Evolutionary conservation across 352 stramenopile genomes (phyloP).

Genomic region (Globisporangium cystogenes): DNA sequence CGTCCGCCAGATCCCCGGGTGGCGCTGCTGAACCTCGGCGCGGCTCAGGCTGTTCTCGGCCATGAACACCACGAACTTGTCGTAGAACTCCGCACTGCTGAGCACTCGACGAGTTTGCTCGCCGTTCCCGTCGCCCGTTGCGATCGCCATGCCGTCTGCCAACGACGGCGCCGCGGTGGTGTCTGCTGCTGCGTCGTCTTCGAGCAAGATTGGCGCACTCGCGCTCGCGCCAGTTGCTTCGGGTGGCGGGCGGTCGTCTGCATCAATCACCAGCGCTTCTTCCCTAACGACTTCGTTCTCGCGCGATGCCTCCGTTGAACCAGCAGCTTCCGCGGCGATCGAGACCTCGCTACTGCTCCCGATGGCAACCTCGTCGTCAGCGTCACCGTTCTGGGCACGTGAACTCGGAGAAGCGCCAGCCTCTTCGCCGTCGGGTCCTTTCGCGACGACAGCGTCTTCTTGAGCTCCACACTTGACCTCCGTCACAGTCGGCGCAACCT

Average conservation of each 20-base stretch:
- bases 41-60: conserved; percentile 21
- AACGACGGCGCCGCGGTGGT: neutral
- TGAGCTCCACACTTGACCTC: neutral
- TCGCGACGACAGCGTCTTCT: neutral
- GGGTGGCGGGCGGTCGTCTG: neutral
- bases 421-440: neutral
- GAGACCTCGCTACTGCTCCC: neutral
- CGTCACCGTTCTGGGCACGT: neutral
- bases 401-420: neutral
- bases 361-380: neutral
- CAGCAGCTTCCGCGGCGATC: too few species aligned
- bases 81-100: conserved; percentile 6
- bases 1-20: conserved; percentile 36
- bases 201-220: neutral
- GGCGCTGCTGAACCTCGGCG: conserved; percentile 20
- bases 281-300: neutral
- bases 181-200: neutral
- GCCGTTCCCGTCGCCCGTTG: too few species aligned
- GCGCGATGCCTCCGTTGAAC: neutral
- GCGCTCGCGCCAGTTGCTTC: conserved; percentile 1
- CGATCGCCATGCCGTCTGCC: neutral
- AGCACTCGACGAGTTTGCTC: neutral
- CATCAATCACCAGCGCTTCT: neutral
- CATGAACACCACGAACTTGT: conserved; percentile 30
- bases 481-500: neutral